Evolutionary conservation across 2,329 filamentous ascomycete species (phyloP).

Genomic region (Clonostachys rosea): DNA sequence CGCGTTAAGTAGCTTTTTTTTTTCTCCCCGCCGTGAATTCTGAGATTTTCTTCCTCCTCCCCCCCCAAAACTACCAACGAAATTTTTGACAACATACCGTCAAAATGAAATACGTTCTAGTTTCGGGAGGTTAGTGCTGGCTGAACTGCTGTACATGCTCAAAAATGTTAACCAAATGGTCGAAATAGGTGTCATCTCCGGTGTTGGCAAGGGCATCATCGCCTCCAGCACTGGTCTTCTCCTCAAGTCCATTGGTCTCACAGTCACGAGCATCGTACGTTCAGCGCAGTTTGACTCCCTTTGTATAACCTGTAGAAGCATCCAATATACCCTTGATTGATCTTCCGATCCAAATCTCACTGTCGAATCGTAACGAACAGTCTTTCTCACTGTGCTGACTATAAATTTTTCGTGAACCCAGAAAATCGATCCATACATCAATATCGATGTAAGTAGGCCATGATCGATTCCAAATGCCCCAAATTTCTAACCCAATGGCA

Average conservation of each 20-base stretch:
- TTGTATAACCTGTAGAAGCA: background rate
- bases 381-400: constrained; percentile 31
- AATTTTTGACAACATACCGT: background rate
- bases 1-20: no score
- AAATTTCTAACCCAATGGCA: constrained; percentile 28
- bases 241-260: constrained; percentile 75
- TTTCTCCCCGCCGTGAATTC: no score
- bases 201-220: constrained; percentile 39
- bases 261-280: constrained; percentile 41
- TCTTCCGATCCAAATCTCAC: background rate
- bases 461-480: constrained; percentile 12
- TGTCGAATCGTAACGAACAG: no score
- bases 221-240: constrained; percentile 54
- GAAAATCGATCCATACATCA: constrained; percentile 47
- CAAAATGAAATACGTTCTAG: constrained; percentile 78
- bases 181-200: constrained; percentile 29
- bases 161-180: constrained; percentile 1
- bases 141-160: constrained; percentile 1
- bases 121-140: constrained; percentile 61
- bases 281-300: constrained; percentile 26
- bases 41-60: no score
- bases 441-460: constrained; percentile 13
- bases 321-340: background rate
- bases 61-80: no score
- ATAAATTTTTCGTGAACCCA: constrained; percentile 14